phyloP scores from a whole-genome alignment of 169 alveolate species.

The Plasmodium gonderi region DNA sequence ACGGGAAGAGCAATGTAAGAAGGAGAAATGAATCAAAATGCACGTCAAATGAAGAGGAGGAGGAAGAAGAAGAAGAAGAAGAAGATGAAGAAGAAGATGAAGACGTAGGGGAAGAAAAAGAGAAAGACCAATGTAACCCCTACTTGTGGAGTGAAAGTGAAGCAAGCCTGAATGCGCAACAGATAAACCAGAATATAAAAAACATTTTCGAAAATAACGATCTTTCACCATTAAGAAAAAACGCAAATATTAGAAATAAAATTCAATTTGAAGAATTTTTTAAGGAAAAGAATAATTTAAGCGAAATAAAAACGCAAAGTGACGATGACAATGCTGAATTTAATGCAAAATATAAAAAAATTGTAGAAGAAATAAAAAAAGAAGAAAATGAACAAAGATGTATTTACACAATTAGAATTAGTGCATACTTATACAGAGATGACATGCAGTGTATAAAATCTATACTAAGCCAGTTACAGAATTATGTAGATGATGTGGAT shows the following conservation, averaged over 20 bases:
- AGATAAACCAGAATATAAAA: slow-evolving; percentile 35
- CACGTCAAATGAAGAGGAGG: too few relatives aligned
- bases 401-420: slow-evolving; percentile 72
- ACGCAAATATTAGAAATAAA: slow-evolving; percentile 57
- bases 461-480: slow-evolving; percentile 65
- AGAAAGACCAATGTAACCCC: background rate
- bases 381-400: slow-evolving; percentile 46
- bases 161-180: slow-evolving; percentile 7
- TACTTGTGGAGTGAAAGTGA: background rate
- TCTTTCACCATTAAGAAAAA: slow-evolving; percentile 46
- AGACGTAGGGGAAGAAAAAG: background rate
- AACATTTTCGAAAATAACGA: slow-evolving; percentile 63
- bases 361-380: slow-evolving; percentile 51
- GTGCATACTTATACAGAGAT: slow-evolving; percentile 80
- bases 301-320: background rate
- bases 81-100: background rate
- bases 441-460: slow-evolving; percentile 79
- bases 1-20: background rate
- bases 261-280: slow-evolving; percentile 38
- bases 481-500: slow-evolving; percentile 19
- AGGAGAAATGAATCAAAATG: background rate
- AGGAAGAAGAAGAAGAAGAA: background rate
- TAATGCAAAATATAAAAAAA: slow-evolving; percentile 42
- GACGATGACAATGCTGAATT: slow-evolving; percentile 23
- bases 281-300: slow-evolving; percentile 1